Conservation (phyloP, 2,329 filamentous ascomycete species). For the Aschersonia sp. region DNA sequence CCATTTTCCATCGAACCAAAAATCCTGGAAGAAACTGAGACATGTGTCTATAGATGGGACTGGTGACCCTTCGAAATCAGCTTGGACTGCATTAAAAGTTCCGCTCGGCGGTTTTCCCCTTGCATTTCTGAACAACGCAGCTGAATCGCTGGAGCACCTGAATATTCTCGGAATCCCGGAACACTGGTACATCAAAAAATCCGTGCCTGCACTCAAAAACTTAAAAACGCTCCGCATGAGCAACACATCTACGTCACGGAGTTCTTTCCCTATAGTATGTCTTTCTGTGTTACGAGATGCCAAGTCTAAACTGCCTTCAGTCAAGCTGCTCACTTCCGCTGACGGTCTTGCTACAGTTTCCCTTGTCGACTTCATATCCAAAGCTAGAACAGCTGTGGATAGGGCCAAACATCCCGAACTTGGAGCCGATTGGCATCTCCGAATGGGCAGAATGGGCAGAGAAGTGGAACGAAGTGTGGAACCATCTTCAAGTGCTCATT, state of each 20-base stretch:
- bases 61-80: conserved; percentile 3
- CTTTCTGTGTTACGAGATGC: neutral
- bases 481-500: conserved; percentile 14
- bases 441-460: conserved; percentile 4
- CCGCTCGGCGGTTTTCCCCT: conserved; percentile 3
- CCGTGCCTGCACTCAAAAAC: conserved; percentile 11
- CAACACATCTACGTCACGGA: conserved; percentile 5
- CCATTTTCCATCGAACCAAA: conserved; percentile 2
- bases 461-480: conserved; percentile 13
- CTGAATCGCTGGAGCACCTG: conserved; percentile 8
- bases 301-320: neutral
- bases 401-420: conserved; percentile 10
- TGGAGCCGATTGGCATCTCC: conserved; percentile 3
- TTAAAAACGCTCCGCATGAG: conserved; percentile 15
- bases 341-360: conserved; percentile 8
- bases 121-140: conserved; percentile 6
- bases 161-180: conserved; percentile 9
- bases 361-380: conserved; percentile 6
- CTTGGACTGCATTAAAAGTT: conserved; percentile 3
- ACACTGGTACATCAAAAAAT: conserved; percentile 6
- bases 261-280: conserved; percentile 2
- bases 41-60: conserved; percentile 4
- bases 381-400: conserved; percentile 18
- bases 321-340: neutral
- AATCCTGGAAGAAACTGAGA: conserved; percentile 4